phyloP scores from a whole-genome alignment of 2,329 filamentous ascomycete genomes.

The Biscogniauxia sp. region DNA sequence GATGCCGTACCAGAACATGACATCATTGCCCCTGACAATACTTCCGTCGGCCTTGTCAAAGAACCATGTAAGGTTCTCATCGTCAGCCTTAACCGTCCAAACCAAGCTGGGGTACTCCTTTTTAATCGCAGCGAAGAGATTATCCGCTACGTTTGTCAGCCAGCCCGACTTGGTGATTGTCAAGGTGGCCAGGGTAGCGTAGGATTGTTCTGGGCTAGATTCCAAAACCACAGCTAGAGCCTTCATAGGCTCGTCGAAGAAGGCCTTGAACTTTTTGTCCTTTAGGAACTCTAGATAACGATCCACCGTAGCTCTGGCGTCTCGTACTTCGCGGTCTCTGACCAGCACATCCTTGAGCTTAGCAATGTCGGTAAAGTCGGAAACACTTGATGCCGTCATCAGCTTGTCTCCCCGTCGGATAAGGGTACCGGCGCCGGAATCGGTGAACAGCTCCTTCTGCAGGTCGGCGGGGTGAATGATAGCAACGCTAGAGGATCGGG shows the following conservation, averaged over 20 bases:
- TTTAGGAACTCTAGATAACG: conserved; percentile 79
- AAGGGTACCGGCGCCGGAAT: conserved; percentile 89
- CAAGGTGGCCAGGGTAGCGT: conserved; percentile 84
- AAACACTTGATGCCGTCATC: conserved; percentile 66
- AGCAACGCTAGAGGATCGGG: conserved; percentile 88
- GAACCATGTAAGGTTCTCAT: conserved; percentile 98
- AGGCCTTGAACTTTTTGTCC: conserved; percentile 80
- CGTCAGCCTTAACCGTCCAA: conserved; percentile 95
- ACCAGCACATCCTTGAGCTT: conserved; percentile 81
- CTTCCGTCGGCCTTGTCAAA: conserved; percentile 96
- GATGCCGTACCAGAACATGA: conserved; percentile 95
- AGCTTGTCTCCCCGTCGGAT: conserved; percentile 92
- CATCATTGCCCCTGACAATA: conserved; percentile 78
- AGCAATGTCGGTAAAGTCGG: conserved; percentile 72
- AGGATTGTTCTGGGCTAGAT: conserved; percentile 59
- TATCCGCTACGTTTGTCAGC: conserved; percentile 92
- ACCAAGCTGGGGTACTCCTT: conserved; percentile 88
- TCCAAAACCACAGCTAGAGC: conserved; percentile 87
- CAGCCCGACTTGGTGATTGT: conserved; percentile 93
- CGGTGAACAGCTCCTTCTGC: conserved; percentile 95
- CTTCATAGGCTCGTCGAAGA: conserved; percentile 92
- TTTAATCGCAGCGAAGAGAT: conserved; percentile 89
- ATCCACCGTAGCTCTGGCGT: conserved; percentile 80
- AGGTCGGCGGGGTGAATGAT: conserved; percentile 96
- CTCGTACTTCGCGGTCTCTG: conserved; percentile 75